Percentiles rank a stretch among this genome's conserved stretches.
Evolutionary conservation across 2,329 filamentous ascomycete species (phyloP).

Genomic region (Neobulgaria alba): DNA sequence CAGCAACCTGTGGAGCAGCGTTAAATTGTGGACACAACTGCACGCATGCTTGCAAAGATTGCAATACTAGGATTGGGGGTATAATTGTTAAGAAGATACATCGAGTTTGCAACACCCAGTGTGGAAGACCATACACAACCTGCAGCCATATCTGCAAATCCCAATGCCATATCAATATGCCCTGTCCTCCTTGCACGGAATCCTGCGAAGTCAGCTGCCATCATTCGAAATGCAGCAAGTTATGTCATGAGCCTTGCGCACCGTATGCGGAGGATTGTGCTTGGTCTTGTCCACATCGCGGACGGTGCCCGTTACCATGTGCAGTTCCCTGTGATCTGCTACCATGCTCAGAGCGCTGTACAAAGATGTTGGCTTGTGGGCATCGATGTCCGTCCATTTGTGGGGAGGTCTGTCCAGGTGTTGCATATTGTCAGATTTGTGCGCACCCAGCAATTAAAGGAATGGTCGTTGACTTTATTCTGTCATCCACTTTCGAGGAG

Average conservation of each 20-base stretch:
- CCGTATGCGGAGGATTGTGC: not conserved
- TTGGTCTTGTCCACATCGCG: constrained; percentile 1
- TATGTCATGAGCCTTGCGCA: constrained; percentile 1
- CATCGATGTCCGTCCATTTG: constrained; percentile 59
- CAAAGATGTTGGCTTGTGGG: constrained; percentile 43
- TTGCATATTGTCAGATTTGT: constrained; percentile 49
- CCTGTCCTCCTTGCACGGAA: constrained; percentile 39
- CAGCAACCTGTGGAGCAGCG: too few relatives aligned
- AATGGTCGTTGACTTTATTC: constrained; percentile 46
- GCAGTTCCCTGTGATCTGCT: constrained; percentile 1
- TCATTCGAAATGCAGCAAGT: constrained; percentile 1
- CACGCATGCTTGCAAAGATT: too few relatives aligned
- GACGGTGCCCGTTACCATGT: constrained; percentile 1
- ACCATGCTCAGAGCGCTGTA: constrained; percentile 40
- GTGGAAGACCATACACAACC: constrained; percentile 41
- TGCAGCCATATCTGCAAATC: constrained; percentile 47
- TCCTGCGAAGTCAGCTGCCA: constrained; percentile 41
- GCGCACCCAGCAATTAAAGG: not conserved
- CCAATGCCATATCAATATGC: constrained; percentile 41
- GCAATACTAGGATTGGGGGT: constrained; percentile 33
- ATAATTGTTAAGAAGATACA: constrained; percentile 33
- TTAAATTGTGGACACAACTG: constrained; percentile 54
- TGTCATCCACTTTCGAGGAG: constrained; percentile 45
- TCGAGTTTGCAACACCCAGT: constrained; percentile 38
- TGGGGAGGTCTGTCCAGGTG: constrained; percentile 50